A percentile compares a stretch with the other conserved stretches of the same genome.
Conservation (phyloP, 768 basidiomycete species). For the Polyporus arcularius region DNA sequence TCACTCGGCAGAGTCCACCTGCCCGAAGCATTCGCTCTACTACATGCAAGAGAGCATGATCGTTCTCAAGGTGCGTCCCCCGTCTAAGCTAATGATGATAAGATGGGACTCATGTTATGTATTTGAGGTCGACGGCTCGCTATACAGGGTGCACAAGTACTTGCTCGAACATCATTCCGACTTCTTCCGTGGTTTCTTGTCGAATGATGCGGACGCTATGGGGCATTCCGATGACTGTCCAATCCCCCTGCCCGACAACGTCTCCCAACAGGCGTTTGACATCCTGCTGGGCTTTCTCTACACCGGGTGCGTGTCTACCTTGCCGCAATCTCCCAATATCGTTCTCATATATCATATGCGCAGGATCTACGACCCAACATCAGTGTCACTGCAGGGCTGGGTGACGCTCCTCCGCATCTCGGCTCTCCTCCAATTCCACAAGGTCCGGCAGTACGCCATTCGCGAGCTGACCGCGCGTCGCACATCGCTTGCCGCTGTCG, state of each 20-base stretch:
- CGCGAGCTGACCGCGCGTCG: slow-evolving; percentile 22
- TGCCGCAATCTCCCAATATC: background rate
- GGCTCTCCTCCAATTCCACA: slow-evolving; percentile 37
- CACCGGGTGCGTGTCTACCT: slow-evolving; percentile 32
- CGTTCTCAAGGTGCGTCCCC: slow-evolving; percentile 14
- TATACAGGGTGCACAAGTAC: slow-evolving; percentile 44
- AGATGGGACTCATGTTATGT: background rate
- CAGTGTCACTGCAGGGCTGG: slow-evolving; percentile 33
- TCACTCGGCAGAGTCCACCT: background rate
- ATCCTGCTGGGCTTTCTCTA: slow-evolving; percentile 41
- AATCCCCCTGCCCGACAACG: slow-evolving; percentile 33
- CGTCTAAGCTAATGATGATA: background rate
- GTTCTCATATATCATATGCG: background rate
- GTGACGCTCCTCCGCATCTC: slow-evolving; percentile 42
- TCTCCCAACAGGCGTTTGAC: slow-evolving; percentile 37
- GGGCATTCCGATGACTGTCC: slow-evolving; percentile 36
- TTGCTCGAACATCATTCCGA: slow-evolving; percentile 39
- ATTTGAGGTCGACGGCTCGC: slow-evolving; percentile 37
- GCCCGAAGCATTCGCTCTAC: slow-evolving; percentile 12
- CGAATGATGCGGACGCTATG: slow-evolving; percentile 3
- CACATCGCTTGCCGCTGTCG: slow-evolving; percentile 14
- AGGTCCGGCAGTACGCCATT: slow-evolving; percentile 36
- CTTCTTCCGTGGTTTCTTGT: slow-evolving; percentile 38
- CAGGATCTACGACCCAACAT: slow-evolving; percentile 22
- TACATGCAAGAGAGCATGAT: slow-evolving; percentile 24